These are phyloP conservation scores for Eucalyptus brandiana DNA, from an alignment of 345 rosid genomes.

Conservation along the genomic window DNA sequence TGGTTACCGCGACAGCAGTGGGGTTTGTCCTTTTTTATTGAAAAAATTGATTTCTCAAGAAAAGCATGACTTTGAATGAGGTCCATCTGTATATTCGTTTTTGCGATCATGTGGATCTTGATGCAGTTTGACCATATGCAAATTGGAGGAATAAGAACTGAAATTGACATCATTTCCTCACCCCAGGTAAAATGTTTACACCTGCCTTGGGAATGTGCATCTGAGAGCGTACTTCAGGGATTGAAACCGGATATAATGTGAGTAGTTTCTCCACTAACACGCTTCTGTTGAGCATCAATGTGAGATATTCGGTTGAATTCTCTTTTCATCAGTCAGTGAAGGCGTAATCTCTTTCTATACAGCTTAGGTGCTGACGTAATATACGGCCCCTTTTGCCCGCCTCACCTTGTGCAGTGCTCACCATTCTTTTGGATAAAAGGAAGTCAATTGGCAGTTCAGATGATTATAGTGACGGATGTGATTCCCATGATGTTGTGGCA, in stretches of 20 bases:
- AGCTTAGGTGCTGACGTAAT: conserved; percentile 84
- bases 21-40: background rate
- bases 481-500: background rate
- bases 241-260: background rate
- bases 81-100: background rate
- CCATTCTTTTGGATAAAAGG: conserved; percentile 28
- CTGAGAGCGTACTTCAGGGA: background rate
- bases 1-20: background rate
- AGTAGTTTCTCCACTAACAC: background rate
- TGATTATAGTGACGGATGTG: background rate
- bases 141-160: background rate
- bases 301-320: background rate
- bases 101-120: background rate
- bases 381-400: conserved; percentile 63
- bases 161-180: background rate
- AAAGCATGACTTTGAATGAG: background rate
- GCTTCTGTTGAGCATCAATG: background rate
- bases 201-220: background rate
- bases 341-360: background rate
- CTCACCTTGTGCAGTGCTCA: conserved; percentile 53
- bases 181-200: background rate
- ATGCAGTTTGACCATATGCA: background rate
- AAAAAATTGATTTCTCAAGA: background rate
- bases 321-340: background rate
- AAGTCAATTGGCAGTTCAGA: background rate